Evolutionary conservation across 345 rosid genomes (phyloP).

Genomic region (Erysimum cheiranthoides): DNA sequence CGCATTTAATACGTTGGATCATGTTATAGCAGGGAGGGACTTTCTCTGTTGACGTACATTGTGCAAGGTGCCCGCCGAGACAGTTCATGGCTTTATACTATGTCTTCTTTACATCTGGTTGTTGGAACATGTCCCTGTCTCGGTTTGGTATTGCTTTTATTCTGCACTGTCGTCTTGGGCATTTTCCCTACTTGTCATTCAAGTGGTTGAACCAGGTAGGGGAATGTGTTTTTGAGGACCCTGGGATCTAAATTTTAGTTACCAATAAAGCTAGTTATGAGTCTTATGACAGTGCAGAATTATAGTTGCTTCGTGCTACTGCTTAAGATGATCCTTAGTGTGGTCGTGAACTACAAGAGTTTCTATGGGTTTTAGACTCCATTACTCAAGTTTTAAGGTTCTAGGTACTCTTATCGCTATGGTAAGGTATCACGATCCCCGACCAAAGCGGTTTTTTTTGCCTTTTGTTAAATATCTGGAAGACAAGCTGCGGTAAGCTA

Average conservation of each 20-base stretch:
- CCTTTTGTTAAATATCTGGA: not conserved
- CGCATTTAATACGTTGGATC: slow-evolving; percentile 50
- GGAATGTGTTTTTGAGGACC: slow-evolving; percentile 43
- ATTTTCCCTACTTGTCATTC: slow-evolving; percentile 48
- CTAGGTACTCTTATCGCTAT: slow-evolving; percentile 19
- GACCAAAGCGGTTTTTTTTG: not conserved
- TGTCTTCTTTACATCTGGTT: slow-evolving; percentile 49
- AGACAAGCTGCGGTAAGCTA: slow-evolving; percentile 31
- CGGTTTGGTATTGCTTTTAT: slow-evolving; percentile 50
- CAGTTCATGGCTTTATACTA: slow-evolving; percentile 53
- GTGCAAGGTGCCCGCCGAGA: slow-evolving; percentile 62
- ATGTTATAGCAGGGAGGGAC: slow-evolving; percentile 65
- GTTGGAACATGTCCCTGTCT: slow-evolving; percentile 58
- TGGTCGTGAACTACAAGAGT: not conserved
- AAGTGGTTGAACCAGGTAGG: slow-evolving; percentile 56
- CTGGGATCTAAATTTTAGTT: slow-evolving; percentile 39
- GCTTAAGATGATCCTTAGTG: slow-evolving; percentile 32
- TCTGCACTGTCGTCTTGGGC: slow-evolving; percentile 46
- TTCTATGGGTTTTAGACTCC: slow-evolving; percentile 33
- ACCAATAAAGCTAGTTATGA: slow-evolving; percentile 22
- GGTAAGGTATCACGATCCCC: slow-evolving; percentile 20
- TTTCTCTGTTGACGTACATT: slow-evolving; percentile 52
- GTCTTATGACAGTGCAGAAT: slow-evolving; percentile 10
- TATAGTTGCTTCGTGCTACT: slow-evolving; percentile 24
- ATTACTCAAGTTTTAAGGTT: slow-evolving; percentile 3